These are phyloP conservation scores for Pseudogymnoascus sp. DNA, from an alignment of 2,329 filamentous ascomycete species.

Conservation along the genomic window DNA sequence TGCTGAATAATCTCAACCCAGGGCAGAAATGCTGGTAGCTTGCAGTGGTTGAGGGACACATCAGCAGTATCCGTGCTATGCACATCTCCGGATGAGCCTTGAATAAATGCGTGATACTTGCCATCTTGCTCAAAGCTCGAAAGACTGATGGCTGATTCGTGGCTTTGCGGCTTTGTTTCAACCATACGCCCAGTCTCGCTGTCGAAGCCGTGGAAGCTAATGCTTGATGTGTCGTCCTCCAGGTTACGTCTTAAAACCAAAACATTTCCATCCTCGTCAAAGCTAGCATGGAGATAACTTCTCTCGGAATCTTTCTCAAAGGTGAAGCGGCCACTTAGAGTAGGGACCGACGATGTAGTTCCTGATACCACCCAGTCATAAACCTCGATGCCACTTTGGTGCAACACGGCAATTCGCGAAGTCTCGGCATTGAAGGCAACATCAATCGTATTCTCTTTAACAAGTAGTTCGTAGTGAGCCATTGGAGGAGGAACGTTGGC, in stretches of 20 bases:
- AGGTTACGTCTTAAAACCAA: neutral
- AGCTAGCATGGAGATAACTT: neutral
- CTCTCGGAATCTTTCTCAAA: slow-evolving; percentile 28
- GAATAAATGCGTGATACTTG: slow-evolving; percentile 19
- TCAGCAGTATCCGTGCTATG: slow-evolving; percentile 18
- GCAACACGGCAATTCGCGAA: slow-evolving; percentile 62
- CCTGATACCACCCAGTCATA: slow-evolving; percentile 60
- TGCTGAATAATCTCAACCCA: slow-evolving; percentile 26
- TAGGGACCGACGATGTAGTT: slow-evolving; percentile 40
- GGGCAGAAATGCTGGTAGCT: slow-evolving; percentile 25
- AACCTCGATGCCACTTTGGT: slow-evolving; percentile 55
- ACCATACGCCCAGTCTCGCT: slow-evolving; percentile 23
- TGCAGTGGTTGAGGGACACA: slow-evolving; percentile 17
- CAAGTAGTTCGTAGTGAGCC: slow-evolving; percentile 65
- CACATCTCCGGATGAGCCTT: slow-evolving; percentile 22
- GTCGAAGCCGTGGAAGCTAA: slow-evolving; percentile 22
- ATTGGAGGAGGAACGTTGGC: slow-evolving; percentile 90
- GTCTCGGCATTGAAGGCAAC: slow-evolving; percentile 62
- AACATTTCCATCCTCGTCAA: neutral
- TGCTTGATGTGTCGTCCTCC: slow-evolving; percentile 1
- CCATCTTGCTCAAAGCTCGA: slow-evolving; percentile 21
- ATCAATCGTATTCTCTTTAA: slow-evolving; percentile 59
- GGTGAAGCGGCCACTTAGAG: slow-evolving; percentile 32
- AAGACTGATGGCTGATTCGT: slow-evolving; percentile 13
- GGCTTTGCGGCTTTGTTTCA: slow-evolving; percentile 15